phyloP scores from a whole-genome alignment of 192 early-diverging fungal species.

The Allomyces arbusculus region DNA sequence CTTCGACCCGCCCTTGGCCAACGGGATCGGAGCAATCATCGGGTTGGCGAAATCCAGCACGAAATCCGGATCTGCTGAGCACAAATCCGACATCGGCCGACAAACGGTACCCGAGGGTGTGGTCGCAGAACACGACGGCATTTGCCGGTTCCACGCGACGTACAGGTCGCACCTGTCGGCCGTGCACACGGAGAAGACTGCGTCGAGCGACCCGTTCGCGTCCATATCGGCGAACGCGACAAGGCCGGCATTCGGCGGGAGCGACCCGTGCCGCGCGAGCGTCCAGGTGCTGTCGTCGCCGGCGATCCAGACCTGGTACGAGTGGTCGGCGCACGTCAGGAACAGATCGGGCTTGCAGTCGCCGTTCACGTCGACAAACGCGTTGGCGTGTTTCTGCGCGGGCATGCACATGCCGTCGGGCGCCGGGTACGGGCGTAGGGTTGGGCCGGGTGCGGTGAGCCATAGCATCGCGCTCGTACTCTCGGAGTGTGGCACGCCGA shows the following conservation, averaged over 20 bases:
- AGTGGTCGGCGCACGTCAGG: not conserved
- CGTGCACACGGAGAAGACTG: constrained; percentile 51
- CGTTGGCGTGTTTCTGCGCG: constrained; percentile 70
- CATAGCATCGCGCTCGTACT: constrained; percentile 2
- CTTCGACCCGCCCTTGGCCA: too few species aligned
- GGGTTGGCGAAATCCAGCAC: constrained; percentile 31
- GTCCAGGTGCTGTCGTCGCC: constrained; percentile 36
- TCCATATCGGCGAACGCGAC: constrained; percentile 83
- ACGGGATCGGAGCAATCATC: not conserved
- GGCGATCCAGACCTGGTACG: constrained; percentile 61
- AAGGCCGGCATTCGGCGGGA: constrained; percentile 47
- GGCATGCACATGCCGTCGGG: constrained; percentile 31
- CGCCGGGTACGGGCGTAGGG: constrained; percentile 9
- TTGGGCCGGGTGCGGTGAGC: constrained; percentile 1
- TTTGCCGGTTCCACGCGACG: constrained; percentile 60
- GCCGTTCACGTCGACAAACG: constrained; percentile 79
- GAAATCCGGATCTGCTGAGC: constrained; percentile 49
- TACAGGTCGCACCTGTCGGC: constrained; percentile 38
- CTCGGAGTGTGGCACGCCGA: constrained; percentile 24
- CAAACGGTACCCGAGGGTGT: constrained; percentile 19
- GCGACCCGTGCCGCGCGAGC: constrained; percentile 29
- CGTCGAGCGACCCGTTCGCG: constrained; percentile 73
- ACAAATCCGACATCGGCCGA: constrained; percentile 43
- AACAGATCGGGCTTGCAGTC: constrained; percentile 40
- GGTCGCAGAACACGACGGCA: constrained; percentile 43